A percentile compares a stretch with the other conserved stretches of the same genome.
phyloP scores from a whole-genome alignment of 441 rosid genomes.

The Erodium chrysanthum region DNA sequence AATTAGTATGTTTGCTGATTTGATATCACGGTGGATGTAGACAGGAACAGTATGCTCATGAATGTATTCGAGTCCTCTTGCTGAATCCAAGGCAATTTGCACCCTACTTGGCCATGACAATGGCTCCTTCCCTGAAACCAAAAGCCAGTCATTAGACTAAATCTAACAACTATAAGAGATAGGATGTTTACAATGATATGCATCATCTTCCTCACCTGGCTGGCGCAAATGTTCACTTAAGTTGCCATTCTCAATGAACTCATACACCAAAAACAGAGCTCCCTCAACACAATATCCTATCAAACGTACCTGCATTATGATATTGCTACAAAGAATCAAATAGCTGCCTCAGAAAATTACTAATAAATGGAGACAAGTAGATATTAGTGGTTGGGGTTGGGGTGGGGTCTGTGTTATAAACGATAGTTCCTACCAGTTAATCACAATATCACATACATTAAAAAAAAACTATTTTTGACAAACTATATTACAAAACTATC shows the following conservation, averaged over 20 bases:
- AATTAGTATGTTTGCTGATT: constrained; percentile 89
- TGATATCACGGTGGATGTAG: constrained; percentile 88
- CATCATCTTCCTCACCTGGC: constrained; percentile 35
- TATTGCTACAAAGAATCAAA: not conserved
- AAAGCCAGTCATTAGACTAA: constrained; percentile 9
- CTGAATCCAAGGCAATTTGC: constrained; percentile 91
- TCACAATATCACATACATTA: not conserved
- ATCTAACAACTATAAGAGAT: not conserved
- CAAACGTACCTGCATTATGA: constrained; percentile 59
- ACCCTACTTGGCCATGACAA: constrained; percentile 72
- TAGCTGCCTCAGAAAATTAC: not conserved
- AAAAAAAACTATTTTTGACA: not conserved
- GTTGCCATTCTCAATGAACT: constrained; percentile 81
- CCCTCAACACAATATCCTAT: constrained; percentile 96
- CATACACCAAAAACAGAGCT: constrained; percentile 81
- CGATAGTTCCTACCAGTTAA: not conserved
- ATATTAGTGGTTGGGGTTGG: not conserved
- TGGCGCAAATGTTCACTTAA: constrained; percentile 84
- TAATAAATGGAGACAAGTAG: not conserved
- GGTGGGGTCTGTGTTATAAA: not conserved
- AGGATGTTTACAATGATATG: constrained; percentile 9
- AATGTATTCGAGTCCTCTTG: constrained; percentile 92
- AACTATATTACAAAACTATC: not conserved
- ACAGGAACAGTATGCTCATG: constrained; percentile 97
- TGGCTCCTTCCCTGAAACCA: constrained; percentile 59